phyloP scores from a whole-genome alignment of 2,329 filamentous ascomycete genomes.

The Cadophora gregata region DNA sequence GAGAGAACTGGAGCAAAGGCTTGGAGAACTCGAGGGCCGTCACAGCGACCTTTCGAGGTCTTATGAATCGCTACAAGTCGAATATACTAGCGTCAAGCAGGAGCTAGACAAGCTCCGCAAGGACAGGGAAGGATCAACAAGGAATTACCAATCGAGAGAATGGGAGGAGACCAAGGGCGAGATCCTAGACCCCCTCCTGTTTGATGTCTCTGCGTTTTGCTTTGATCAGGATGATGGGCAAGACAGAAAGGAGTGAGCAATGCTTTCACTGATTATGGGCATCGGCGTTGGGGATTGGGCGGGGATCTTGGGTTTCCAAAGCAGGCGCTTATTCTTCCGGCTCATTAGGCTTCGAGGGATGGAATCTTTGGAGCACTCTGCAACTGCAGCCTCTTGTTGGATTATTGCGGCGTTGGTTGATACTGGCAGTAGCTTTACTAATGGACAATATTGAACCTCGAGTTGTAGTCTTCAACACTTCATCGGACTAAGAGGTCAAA shows the following conservation, averaged over 20 bases:
- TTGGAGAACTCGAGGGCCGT: conserved; percentile 58
- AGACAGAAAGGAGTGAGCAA: conserved; percentile 24
- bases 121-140: conserved; percentile 29
- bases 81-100: conserved; percentile 43
- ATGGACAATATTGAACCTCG: background rate
- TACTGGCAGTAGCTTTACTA: conserved; percentile 10
- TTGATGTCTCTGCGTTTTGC: conserved; percentile 44
- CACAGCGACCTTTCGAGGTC: conserved; percentile 61
- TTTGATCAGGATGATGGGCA: conserved; percentile 41
- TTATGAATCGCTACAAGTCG: conserved; percentile 55
- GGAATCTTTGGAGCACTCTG: conserved; percentile 5
- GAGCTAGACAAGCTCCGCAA: conserved; percentile 42
- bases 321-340: conserved; percentile 10
- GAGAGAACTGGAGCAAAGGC: conserved; percentile 64
- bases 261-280: background rate
- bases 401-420: conserved; percentile 18
- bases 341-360: conserved; percentile 6
- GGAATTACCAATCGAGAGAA: conserved; percentile 29
- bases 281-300: conserved; percentile 27
- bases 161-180: conserved; percentile 39
- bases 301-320: conserved; percentile 13
- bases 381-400: background rate
- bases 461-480: background rate
- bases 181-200: conserved; percentile 41
- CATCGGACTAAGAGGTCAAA: background rate